These are phyloP conservation scores for Dissoconium aciculare DNA, from an alignment of 2,329 filamentous ascomycete genomes.

Conservation along the genomic window DNA sequence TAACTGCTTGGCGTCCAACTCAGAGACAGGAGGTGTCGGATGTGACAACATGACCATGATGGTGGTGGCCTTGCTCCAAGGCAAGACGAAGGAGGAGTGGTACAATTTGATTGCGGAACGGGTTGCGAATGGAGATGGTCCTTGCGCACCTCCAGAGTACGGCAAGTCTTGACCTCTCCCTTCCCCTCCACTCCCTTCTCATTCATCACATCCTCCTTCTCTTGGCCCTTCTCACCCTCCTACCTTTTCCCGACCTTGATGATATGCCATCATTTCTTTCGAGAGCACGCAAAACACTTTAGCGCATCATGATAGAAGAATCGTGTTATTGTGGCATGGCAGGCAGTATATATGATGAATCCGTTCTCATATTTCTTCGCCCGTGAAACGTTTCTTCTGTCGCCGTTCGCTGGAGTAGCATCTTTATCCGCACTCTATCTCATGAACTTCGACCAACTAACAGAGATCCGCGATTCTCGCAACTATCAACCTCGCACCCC, in stretches of 20 bases:
- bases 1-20: slow-evolving; percentile 95
- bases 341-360: slow-evolving; percentile 1
- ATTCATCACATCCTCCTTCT: not conserved
- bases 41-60: slow-evolving; percentile 99
- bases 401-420: too few relatives aligned
- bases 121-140: slow-evolving; percentile 91
- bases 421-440: too few relatives aligned
- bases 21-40: slow-evolving; percentile 90
- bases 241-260: too few relatives aligned
- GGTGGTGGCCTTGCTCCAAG: slow-evolving; percentile 74
- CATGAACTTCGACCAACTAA: too few relatives aligned
- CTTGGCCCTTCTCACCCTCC: slow-evolving; percentile 2
- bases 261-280: too few relatives aligned
- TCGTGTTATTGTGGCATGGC: slow-evolving; percentile 1
- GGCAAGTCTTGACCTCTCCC: slow-evolving; percentile 60
- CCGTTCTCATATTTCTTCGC: slow-evolving; percentile 1
- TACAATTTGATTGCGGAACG: slow-evolving; percentile 89
- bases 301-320: too few relatives aligned
- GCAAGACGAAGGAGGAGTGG: slow-evolving; percentile 93
- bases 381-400: too few relatives aligned
- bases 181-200: slow-evolving; percentile 7
- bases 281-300: too few relatives aligned
- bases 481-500: too few relatives aligned
- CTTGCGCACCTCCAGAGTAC: slow-evolving; percentile 97
- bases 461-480: too few relatives aligned